Percentiles rank a stretch among this genome's conserved stretches.
Evolutionary conservation across 1,284 basidiomycete genomes (phyloP).

Genomic region (Amylostereum areolatum): DNA sequence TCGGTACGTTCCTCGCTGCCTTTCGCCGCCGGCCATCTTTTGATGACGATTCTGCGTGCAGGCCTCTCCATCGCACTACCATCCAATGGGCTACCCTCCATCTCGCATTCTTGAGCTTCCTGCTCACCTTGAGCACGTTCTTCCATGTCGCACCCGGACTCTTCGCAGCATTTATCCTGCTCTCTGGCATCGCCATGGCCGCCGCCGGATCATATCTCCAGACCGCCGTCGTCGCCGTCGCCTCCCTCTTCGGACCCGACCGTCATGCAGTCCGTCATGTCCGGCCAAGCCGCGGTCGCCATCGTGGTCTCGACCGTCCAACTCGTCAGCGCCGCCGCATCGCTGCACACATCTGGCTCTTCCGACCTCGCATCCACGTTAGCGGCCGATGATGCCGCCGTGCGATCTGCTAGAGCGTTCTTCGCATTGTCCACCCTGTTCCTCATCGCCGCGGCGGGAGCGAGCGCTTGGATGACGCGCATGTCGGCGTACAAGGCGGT

Average conservation of each 20-base stretch:
- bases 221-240: conserved; percentile 62
- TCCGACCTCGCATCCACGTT: conserved; percentile 19
- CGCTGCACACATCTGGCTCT: conserved; percentile 29
- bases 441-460: conserved; percentile 43
- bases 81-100: conserved; percentile 38
- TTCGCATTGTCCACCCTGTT: conserved; percentile 67
- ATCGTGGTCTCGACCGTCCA: conserved; percentile 70
- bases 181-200: conserved; percentile 51
- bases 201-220: conserved; percentile 61
- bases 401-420: conserved; percentile 62
- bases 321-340: conserved; percentile 54
- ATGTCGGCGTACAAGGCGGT: conserved; percentile 53
- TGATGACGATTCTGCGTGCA: conserved; percentile 13
- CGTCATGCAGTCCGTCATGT: conserved; percentile 64
- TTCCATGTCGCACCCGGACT: conserved; percentile 41
- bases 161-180: conserved; percentile 61
- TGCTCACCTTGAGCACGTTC: conserved; percentile 58
- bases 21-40: neutral
- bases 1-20: conserved; percentile 39
- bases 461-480: conserved; percentile 51
- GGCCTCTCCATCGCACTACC: conserved; percentile 46
- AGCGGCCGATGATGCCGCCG: conserved; percentile 44
- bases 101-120: conserved; percentile 43
- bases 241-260: conserved; percentile 66
- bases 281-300: conserved; percentile 73